phyloP scores from a whole-genome alignment of 345 rosid genomes.

The Eutrema japonicum region DNA sequence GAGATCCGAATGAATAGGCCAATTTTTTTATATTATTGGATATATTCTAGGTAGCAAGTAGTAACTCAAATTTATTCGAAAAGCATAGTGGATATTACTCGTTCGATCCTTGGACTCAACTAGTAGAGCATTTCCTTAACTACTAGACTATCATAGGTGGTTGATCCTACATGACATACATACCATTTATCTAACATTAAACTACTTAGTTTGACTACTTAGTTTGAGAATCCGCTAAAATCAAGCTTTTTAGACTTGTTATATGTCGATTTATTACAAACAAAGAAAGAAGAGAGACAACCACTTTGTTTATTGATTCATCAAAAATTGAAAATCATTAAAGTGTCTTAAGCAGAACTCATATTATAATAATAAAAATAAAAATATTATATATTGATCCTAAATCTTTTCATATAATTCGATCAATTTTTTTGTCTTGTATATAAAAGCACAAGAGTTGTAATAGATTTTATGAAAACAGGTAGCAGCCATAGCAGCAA shows the following conservation, averaged over 20 bases:
- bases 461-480: slow-evolving; percentile 31
- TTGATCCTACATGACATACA: not conserved
- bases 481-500: slow-evolving; percentile 94
- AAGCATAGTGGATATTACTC: not conserved
- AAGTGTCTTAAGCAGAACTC: no score
- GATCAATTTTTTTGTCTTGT: not conserved
- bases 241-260: no score
- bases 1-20: no score
- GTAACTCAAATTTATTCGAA: no score
- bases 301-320: not conserved
- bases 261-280: no score
- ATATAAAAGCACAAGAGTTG: not conserved
- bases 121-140: not conserved
- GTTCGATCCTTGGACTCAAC: not conserved
- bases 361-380: no score
- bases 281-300: not conserved
- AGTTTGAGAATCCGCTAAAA: no score
- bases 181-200: not conserved
- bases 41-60: no score
- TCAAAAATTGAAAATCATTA: no score
- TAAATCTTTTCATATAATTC: not conserved
- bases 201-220: not conserved
- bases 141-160: not conserved
- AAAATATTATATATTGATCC: no score
- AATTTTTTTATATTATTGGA: no score